phyloP scores from a whole-genome alignment of 108 stramenopile genomes.

The Stephanodiscus minutulus region DNA sequence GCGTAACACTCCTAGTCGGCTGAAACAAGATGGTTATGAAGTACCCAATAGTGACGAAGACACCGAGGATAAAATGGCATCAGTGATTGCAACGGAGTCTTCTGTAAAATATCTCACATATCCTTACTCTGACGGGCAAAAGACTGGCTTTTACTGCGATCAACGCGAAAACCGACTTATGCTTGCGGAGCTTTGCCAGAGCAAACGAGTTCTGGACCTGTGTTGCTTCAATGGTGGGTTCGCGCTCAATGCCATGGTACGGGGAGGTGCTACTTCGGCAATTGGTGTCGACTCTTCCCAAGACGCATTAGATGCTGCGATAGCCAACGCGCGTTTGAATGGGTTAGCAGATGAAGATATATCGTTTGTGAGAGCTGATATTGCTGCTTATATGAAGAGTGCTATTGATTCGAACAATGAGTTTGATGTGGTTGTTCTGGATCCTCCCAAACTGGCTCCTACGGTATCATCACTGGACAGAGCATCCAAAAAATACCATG shows the following conservation, averaged over 20 bases:
- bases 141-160: slow-evolving; percentile 98
- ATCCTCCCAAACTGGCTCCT: slow-evolving; percentile 96
- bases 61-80: slow-evolving; percentile 31
- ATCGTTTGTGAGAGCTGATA: slow-evolving; percentile 74
- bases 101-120: slow-evolving; percentile 81
- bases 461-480: slow-evolving; percentile 61
- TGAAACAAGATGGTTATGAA: slow-evolving; percentile 79
- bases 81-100: slow-evolving; percentile 67
- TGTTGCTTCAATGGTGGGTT: slow-evolving; percentile 94
- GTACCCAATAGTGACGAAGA: slow-evolving; percentile 18
- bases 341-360: slow-evolving; percentile 51
- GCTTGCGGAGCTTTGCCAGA: slow-evolving; percentile 57
- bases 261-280: slow-evolving; percentile 58
- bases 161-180: slow-evolving; percentile 90
- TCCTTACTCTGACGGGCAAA: slow-evolving; percentile 81
- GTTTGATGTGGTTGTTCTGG: slow-evolving; percentile 88
- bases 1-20: slow-evolving; percentile 68
- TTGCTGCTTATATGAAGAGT: slow-evolving; percentile 79
- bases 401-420: slow-evolving; percentile 34
- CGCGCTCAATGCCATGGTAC: slow-evolving; percentile 71
- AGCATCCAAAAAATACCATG: slow-evolving; percentile 86
- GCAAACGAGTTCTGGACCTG: slow-evolving; percentile 81
- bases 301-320: slow-evolving; percentile 79
- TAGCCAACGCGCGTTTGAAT: slow-evolving; percentile 79
- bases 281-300: slow-evolving; percentile 87